Evolutionary conservation across 345 rosid species (phyloP), one percentile per base, ranked within the genome.

Genomic region (Limnanthes douglasii): DNA sequence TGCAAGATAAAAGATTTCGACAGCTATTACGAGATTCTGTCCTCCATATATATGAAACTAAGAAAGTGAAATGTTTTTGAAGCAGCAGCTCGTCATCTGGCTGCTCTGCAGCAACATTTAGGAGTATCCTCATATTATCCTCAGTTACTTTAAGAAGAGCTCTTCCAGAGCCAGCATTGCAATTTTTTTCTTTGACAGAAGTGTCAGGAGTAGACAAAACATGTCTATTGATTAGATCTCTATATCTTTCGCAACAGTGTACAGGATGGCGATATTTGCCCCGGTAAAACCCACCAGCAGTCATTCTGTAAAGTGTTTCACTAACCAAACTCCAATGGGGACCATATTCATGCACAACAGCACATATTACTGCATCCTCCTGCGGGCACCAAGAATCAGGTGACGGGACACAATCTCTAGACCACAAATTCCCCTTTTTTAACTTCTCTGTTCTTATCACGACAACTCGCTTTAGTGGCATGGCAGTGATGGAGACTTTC

Each of bases 321-420:
- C 93, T 71, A 45, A 68, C 86, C 52, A 92, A 72, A 57, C 69
- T 82, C 99, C 99, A 92, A 16, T 81, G 58, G 17, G 80, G 53
- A 31, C 95, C 99, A 73, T 92, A 92, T 64, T 92, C 99, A 64
- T 92, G 99, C 30, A 92, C 94, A 51, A 74, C 69, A 39, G 99
- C 99, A 69, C 99, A 78, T 72, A 92, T 64, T 57, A 85, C 45
- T 41, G 99, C 96, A 68, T 92, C 99, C 70, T 92, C 99, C 56
- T 73, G 96, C 17, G 96, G 70, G 63, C 70, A 61, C 99, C 99
- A 92, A 46, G 60, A 60, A 68, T 81, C 96, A 48, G 99, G 92
- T 13, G 61, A 65, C 32, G 99, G 90, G 56, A 81, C 86, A 64
- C 83, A 81, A 45, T 85, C 99, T 52, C 75, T 85, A 6, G 90